phyloP scores from a whole-genome alignment of 108 stramenopile genomes.

The Stephanodiscus triporus region DNA sequence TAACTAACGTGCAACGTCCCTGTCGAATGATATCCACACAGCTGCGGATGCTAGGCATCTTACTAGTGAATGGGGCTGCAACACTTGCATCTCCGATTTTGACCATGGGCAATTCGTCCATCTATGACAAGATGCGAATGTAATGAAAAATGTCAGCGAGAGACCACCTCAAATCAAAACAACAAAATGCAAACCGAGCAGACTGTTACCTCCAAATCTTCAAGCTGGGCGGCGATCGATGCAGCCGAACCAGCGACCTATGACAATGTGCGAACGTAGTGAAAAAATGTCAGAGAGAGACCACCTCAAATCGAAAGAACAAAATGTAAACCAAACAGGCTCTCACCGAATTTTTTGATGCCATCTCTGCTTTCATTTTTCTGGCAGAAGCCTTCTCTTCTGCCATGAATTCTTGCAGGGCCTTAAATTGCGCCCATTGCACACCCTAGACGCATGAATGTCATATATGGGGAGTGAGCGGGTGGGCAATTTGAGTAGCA shows the following conservation, averaged over 20 bases:
- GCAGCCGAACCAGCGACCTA: slow-evolving; percentile 71
- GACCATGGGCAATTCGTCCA: slow-evolving; percentile 86
- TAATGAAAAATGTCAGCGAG: not conserved
- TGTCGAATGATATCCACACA: slow-evolving; percentile 97
- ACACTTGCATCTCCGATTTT: slow-evolving; percentile 97
- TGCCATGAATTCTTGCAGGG: slow-evolving; percentile 81
- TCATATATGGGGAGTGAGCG: not conserved
- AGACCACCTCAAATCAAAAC: not conserved
- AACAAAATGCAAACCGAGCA: not conserved
- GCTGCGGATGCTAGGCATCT: slow-evolving; percentile 95
- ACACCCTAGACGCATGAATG: slow-evolving; percentile 48
- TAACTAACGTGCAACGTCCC: slow-evolving; percentile 90
- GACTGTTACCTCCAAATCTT: slow-evolving; percentile 71
- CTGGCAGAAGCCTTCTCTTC: slow-evolving; percentile 71
- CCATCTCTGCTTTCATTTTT: slow-evolving; percentile 57
- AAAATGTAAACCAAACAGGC: not conserved
- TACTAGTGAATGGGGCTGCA: slow-evolving; percentile 96
- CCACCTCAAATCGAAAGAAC: not conserved
- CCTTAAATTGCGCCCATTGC: slow-evolving; percentile 82
- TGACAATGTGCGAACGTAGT: not conserved
- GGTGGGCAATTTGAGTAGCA: not conserved
- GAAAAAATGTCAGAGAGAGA: not conserved
- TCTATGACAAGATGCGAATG: not conserved
- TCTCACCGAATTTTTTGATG: slow-evolving; percentile 51
- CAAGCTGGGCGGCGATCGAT: slow-evolving; percentile 73